These are phyloP conservation scores for Yarrowia porcina DNA, from an alignment of 805 yeast species.

Conservation along the genomic window DNA sequence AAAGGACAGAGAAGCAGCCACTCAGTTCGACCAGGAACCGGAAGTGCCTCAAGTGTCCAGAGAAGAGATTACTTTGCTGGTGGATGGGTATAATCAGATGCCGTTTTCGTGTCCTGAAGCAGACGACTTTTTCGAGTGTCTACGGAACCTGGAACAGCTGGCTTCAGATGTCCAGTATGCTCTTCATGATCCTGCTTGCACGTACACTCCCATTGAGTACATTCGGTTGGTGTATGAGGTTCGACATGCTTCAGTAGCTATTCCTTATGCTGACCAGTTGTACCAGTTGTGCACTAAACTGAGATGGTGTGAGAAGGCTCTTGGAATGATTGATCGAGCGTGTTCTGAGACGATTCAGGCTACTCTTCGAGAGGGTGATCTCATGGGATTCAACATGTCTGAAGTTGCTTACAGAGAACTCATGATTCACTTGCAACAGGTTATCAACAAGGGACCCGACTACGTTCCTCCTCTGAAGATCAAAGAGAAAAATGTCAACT, in stretches of 20 bases:
- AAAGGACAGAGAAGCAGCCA: slow-evolving; percentile 31
- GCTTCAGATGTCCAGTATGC: slow-evolving; percentile 7
- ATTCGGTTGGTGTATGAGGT: slow-evolving; percentile 57
- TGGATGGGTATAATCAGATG: slow-evolving; percentile 46
- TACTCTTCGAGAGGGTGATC: slow-evolving; percentile 6
- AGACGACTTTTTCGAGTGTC: slow-evolving; percentile 54
- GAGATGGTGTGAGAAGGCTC: slow-evolving; percentile 42
- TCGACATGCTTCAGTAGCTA: slow-evolving; percentile 53
- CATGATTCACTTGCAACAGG: background rate
- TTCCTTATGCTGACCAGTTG: slow-evolving; percentile 48
- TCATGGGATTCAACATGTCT: slow-evolving; percentile 20
- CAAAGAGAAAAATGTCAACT: background rate
- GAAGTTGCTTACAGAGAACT: slow-evolving; percentile 9
- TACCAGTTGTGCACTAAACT: slow-evolving; percentile 42
- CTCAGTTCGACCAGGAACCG: slow-evolving; percentile 4
- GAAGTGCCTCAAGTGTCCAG: slow-evolving; percentile 32
- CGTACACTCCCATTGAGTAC: slow-evolving; percentile 40
- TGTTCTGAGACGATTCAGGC: background rate
- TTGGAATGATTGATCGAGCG: slow-evolving; percentile 4
- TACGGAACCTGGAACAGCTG: slow-evolving; percentile 29
- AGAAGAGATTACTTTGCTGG: slow-evolving; percentile 42
- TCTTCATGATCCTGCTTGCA: background rate
- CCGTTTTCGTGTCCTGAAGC: slow-evolving; percentile 57
- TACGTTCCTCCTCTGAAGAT: background rate
- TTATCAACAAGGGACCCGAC: background rate